Conservation (phyloP, 345 rosid species). For the Cardamine chenopodiifolia region DNA sequence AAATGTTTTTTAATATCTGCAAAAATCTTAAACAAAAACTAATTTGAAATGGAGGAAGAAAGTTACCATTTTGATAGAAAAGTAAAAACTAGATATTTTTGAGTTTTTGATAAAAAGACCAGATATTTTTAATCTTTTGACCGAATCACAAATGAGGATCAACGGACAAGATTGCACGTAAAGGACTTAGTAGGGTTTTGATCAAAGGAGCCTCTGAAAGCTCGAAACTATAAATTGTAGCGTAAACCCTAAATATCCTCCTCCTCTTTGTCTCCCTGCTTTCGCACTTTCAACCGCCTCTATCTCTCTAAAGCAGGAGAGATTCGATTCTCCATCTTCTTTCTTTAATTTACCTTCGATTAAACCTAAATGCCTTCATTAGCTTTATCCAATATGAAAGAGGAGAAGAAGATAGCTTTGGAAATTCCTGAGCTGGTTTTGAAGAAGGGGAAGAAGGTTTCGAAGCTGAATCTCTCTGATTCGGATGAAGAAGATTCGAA, state of each 20-base stretch:
- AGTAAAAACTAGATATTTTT: background rate
- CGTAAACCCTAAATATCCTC: constrained; percentile 17
- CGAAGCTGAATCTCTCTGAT: constrained; percentile 37
- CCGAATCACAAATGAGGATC: background rate
- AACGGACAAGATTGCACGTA: constrained; percentile 14
- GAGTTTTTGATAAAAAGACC: background rate
- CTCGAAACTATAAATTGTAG: background rate
- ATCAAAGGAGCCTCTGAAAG: background rate
- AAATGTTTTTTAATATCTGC: too few species aligned
- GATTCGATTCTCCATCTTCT: constrained; percentile 12
- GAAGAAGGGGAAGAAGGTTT: constrained; percentile 53
- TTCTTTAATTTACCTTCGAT: background rate
- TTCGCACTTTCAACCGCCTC: constrained; percentile 14
- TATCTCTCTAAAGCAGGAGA: constrained; percentile 24
- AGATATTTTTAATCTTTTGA: background rate
- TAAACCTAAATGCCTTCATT: constrained; percentile 59
- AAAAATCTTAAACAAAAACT: too few species aligned
- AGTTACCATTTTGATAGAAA: background rate
- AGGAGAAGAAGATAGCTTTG: constrained; percentile 55
- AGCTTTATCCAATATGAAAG: constrained; percentile 42
- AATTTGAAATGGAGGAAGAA: too few species aligned
- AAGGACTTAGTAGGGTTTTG: constrained; percentile 22
- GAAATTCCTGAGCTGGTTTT: constrained; percentile 47
- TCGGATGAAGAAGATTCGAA: constrained; percentile 42
- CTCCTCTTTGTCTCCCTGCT: constrained; percentile 26